Evolutionary conservation across 331 rosid genomes (phyloP).

Genomic region (Arachis monticola): DNA sequence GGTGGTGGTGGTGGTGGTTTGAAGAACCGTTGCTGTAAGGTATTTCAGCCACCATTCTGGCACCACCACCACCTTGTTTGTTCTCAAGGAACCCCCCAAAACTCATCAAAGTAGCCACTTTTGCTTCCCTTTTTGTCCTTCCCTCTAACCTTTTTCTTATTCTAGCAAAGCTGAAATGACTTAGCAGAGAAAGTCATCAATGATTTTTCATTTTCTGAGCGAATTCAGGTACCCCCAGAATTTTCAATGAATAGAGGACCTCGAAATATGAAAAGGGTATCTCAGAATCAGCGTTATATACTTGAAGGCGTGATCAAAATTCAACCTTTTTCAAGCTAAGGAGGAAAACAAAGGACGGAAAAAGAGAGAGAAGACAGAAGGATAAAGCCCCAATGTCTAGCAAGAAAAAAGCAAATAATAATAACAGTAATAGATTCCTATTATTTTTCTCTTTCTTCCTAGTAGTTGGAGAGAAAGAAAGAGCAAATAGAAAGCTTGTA

Average conservation of each 20-base stretch:
- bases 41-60: constrained; percentile 64
- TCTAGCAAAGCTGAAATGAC: background rate
- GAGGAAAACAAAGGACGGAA: constrained; percentile 22
- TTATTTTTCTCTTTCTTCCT: background rate
- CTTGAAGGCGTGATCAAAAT: constrained; percentile 22
- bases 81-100: constrained; percentile 86
- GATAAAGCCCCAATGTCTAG: constrained; percentile 38
- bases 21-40: constrained; percentile 48
- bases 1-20: constrained; percentile 25
- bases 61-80: constrained; percentile 62
- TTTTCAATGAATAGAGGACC: constrained; percentile 26
- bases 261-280: constrained; percentile 38
- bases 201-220: background rate
- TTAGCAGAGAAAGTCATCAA: background rate
- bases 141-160: background rate
- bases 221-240: constrained; percentile 33
- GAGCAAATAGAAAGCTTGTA: constrained; percentile 40
- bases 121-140: constrained; percentile 5
- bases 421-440: no score
- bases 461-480: constrained; percentile 51
- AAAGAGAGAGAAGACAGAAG: constrained; percentile 57
- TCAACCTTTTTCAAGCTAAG: constrained; percentile 14
- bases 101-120: constrained; percentile 77
- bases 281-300: constrained; percentile 35
- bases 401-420: constrained; percentile 16